Evolutionary conservation across 2,329 filamentous ascomycete species (phyloP), one percentile per base, ranked within the genome.

Genomic region (Penicillium sp.): DNA sequence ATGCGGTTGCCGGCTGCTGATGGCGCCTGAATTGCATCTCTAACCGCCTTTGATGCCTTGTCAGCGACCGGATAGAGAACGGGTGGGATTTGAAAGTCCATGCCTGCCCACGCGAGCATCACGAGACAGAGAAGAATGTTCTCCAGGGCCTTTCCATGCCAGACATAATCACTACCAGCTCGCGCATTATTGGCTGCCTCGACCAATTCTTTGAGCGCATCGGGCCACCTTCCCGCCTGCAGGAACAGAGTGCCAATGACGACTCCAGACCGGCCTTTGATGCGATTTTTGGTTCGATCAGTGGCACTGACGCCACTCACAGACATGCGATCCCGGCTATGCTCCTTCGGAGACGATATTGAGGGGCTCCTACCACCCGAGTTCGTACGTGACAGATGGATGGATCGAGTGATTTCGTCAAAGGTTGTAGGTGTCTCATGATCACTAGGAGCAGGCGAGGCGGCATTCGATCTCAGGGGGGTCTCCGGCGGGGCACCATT

Each of bases 131-230:
- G 83, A 49, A 95, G 80, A 61, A 96, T 91, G 31, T 93, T 87
- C 73, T 99, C 96, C 20, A 99, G 82, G 1, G 92, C 93, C 76
- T 98, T 98, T 17, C 91, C 95, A 77, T 97, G 92, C 94, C 95
- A 99, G n/a, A 98, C 75, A 75, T 96, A 91, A 76, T 99, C 95
- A 68, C 92, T 93, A 59, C 90, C 85, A 39, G 87, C 88, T 68
- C 91, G 89, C 15, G 92, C 89, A 67, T 89, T 86, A 10, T 85
- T 85, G 1, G 90, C 92, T 55, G 90, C 91, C 61, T 97, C 94
- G 10, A 87, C 82, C 22, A 97, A 84, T 71, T 96, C 91, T 73
- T 87, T 90, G 48, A 98, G 76, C 7, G 94, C 93, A 77, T 98
- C 93, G 50, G 83, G 86, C 92, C 95, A 97, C 63, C 92, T 87